Evolutionary conservation across 2,329 filamentous ascomycete genomes (phyloP), one percentile per base, ranked within the genome.

Genomic region (Phaeosphaeriaceae sp.): DNA sequence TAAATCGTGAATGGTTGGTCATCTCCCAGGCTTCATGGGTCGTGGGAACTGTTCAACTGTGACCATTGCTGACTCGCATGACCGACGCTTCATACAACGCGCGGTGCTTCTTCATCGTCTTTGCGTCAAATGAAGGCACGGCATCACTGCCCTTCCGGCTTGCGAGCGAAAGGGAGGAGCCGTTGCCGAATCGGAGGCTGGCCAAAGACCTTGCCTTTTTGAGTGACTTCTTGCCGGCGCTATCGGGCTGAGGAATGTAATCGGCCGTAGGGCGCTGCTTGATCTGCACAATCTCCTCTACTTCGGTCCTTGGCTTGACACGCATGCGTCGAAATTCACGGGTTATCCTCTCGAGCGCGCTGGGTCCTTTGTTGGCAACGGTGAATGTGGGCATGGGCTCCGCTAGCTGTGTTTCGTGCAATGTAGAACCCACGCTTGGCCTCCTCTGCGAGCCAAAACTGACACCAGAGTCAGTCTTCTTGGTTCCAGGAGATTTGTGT

Each of bases 401-500:
- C 1, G 67, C 61, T 11, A 62, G 62, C n/a, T 66, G 62, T 51
- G 63, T 67, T 47, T 76, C 74, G 24, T 69, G 65, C 4, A 65
- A 49, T 45, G 59, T 70, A 17, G 66, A 62, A 2, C 54, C 71
- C 21, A 73, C 70, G 36, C 73, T 75, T 17, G 74, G 73, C 31
- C 73, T 65, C 27, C 65, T 66, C 25, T 76, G 70, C 25, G 75
- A 75, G 50, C 79, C 80, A 66, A 89, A 88, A 73, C 86, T 88
- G 57, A 89, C 84, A 20, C 87, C 87, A 2, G 87, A 89, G 70
- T 89, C 87, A 21, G 84, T 84, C 74, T 88, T 88, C 67, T 86
- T 82, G 40, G 78, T 77, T 66, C 83, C 83, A 53, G 78, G 76
- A 4, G 31, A 36, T 13, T 36, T 36, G 31, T 36, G 31, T 36